Evolutionary conservation across 257 asterid species (phyloP).

Genomic region (Eucommia ulmoides): DNA sequence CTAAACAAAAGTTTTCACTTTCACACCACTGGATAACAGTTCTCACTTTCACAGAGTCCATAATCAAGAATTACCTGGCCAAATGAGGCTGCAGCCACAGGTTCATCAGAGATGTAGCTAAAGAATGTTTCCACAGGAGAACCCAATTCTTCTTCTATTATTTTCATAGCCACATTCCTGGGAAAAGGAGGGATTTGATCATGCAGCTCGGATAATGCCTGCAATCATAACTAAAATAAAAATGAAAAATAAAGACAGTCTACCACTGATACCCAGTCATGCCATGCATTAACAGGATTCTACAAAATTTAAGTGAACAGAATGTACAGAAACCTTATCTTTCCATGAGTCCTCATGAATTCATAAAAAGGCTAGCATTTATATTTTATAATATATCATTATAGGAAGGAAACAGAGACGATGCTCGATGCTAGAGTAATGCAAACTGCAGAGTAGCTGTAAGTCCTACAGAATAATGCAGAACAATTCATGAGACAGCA

Average conservation of each 20-base stretch:
- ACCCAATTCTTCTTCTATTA: conserved; percentile 81
- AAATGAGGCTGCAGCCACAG: conserved; percentile 99
- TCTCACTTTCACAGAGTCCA: neutral
- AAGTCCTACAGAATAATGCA: too few species aligned
- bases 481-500: too few species aligned
- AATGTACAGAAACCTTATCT: neutral
- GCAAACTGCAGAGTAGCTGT: too few species aligned
- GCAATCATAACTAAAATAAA: conserved; percentile 40
- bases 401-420: too few species aligned
- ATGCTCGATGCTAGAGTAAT: too few species aligned
- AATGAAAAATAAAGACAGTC: conserved; percentile 22
- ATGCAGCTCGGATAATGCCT: conserved; percentile 90
- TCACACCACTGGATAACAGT: too few species aligned
- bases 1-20: neutral
- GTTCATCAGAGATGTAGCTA: conserved; percentile 72
- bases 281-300: conserved; percentile 3
- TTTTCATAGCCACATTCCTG: conserved; percentile 69
- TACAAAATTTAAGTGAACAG: neutral
- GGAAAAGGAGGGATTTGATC: conserved; percentile 92
- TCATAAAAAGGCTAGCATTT: too few species aligned
- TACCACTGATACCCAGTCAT: conserved; percentile 7
- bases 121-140: conserved; percentile 49
- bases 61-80: conserved; percentile 59
- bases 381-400: too few species aligned
- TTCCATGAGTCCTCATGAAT: neutral